Conservation (phyloP, 2,329 filamentous ascomycete species). For the Aspergillus unguis region DNA sequence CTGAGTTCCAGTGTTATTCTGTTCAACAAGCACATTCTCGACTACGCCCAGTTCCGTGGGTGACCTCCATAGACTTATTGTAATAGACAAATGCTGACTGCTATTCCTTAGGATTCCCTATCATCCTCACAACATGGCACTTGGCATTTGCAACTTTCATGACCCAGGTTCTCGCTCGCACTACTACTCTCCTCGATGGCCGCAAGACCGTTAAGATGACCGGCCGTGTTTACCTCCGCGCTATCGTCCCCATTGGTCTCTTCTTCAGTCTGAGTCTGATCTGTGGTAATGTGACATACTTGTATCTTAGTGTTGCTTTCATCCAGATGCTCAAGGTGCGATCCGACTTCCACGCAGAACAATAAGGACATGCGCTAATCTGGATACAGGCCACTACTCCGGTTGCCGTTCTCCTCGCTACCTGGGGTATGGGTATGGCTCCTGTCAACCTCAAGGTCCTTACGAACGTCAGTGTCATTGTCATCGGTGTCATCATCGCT, state of each 20-base stretch:
- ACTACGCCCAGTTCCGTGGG: constrained; percentile 79
- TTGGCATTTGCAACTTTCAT: constrained; percentile 87
- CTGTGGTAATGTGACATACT: constrained; percentile 90
- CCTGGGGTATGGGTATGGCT: constrained; percentile 82
- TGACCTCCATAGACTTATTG: constrained; percentile 1
- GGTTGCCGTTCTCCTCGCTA: constrained; percentile 84
- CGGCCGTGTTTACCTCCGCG: constrained; percentile 83
- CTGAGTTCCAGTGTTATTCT: constrained; percentile 93
- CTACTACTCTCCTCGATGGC: constrained; percentile 84
- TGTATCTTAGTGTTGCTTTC: constrained; percentile 91
- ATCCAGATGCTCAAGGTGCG: constrained; percentile 96
- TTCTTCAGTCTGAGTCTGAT: constrained; percentile 97
- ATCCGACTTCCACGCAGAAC: constrained; percentile 22
- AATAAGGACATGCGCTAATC: constrained; percentile 7
- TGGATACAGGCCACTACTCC: constrained; percentile 76
- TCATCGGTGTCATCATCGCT: constrained; percentile 89
- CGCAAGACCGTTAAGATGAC: constrained; percentile 98
- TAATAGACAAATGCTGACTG: constrained; percentile 3
- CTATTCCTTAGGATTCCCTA: constrained; percentile 44
- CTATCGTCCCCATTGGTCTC: constrained; percentile 88
- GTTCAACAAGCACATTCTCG: constrained; percentile 98
- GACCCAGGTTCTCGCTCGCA: constrained; percentile 89
- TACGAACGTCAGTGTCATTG: constrained; percentile 90
- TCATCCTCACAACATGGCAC: constrained; percentile 91
- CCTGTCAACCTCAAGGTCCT: constrained; percentile 82